These are phyloP conservation scores for Eimeria zaria DNA, from an alignment of 169 alveolate species.

Conservation along the genomic window DNA sequence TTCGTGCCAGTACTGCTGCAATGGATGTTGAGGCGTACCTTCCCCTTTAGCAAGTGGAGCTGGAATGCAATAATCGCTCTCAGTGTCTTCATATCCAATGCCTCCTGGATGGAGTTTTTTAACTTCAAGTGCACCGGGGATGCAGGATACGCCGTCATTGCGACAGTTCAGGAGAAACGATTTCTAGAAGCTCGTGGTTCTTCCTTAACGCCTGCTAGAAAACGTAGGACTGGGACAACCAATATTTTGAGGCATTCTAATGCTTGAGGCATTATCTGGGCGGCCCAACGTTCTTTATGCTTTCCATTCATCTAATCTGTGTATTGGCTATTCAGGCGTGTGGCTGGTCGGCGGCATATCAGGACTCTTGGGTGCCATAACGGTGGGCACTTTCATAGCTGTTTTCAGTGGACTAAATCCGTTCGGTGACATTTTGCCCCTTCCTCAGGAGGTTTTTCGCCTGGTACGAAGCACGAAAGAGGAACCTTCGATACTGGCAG, in stretches of 20 bases:
- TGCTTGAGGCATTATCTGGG: neutral
- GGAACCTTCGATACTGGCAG: constrained; percentile 12
- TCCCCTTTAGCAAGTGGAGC: constrained; percentile 41
- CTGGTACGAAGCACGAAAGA: neutral
- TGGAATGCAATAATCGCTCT: constrained; percentile 14
- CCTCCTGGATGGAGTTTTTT: constrained; percentile 53
- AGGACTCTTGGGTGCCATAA: constrained; percentile 56
- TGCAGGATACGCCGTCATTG: constrained; percentile 50
- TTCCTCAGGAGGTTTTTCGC: constrained; percentile 48
- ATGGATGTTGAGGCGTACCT: neutral
- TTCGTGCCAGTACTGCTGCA: constrained; percentile 26
- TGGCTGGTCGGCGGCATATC: constrained; percentile 53
- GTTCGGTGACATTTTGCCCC: constrained; percentile 44
- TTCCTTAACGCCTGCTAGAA: neutral
- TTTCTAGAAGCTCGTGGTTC: constrained; percentile 13
- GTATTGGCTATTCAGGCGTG: constrained; percentile 41
- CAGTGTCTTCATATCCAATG: constrained; percentile 15
- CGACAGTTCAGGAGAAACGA: constrained; percentile 42
- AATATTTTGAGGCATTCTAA: neutral
- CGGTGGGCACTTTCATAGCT: constrained; percentile 39
- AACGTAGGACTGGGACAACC: constrained; percentile 5
- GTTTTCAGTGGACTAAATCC: constrained; percentile 35
- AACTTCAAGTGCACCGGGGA: constrained; percentile 45
- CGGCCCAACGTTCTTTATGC: neutral
- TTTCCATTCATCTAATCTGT: constrained; percentile 1